Percentiles rank a stretch among this genome's conserved stretches.
Conservation (phyloP, 768 basidiomycete species). For the Lactarius pseudohatsudake region DNA sequence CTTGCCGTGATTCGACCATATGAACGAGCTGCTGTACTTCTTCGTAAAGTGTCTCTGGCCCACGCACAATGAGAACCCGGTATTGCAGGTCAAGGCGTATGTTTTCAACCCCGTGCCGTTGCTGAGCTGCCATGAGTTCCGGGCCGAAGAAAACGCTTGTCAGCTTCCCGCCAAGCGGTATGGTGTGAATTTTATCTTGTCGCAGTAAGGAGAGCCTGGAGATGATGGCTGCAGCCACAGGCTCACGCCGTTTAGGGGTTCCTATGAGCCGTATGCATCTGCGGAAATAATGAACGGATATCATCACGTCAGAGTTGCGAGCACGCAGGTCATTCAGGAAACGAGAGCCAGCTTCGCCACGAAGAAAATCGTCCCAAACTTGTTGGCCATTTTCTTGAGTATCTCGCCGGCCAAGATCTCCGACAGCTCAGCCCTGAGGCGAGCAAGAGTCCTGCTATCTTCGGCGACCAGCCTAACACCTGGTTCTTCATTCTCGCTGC, state of each 20-base stretch:
- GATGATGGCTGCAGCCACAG: slow-evolving; percentile 47
- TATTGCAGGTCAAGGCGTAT: slow-evolving; percentile 48
- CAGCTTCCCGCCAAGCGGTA: slow-evolving; percentile 49
- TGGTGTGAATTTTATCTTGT: slow-evolving; percentile 41
- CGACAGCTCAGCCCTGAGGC: slow-evolving; percentile 61
- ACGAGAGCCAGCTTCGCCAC: slow-evolving; percentile 38
- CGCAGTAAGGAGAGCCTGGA: slow-evolving; percentile 47
- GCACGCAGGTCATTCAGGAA: slow-evolving; percentile 50
- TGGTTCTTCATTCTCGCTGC: slow-evolving; percentile 18
- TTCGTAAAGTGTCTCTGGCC: slow-evolving; percentile 47
- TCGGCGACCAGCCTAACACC: slow-evolving; percentile 52
- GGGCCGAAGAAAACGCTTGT: slow-evolving; percentile 48
- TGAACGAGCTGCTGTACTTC: slow-evolving; percentile 45
- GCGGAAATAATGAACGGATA: slow-evolving; percentile 44
- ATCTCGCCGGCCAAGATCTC: slow-evolving; percentile 61
- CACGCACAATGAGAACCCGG: slow-evolving; percentile 53
- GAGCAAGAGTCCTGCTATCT: slow-evolving; percentile 49
- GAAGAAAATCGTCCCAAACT: slow-evolving; percentile 69
- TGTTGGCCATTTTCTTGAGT: slow-evolving; percentile 50
- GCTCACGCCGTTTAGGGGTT: slow-evolving; percentile 40
- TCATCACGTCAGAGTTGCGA: slow-evolving; percentile 41
- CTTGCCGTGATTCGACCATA: slow-evolving; percentile 34
- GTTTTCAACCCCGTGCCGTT: slow-evolving; percentile 56
- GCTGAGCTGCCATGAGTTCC: slow-evolving; percentile 47
- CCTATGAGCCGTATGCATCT: slow-evolving; percentile 59